Evolutionary conservation across 192 early-diverging fungal species (phyloP), one percentile per base, ranked within the genome.

Genomic region (Spizellomyces punctatus): DNA sequence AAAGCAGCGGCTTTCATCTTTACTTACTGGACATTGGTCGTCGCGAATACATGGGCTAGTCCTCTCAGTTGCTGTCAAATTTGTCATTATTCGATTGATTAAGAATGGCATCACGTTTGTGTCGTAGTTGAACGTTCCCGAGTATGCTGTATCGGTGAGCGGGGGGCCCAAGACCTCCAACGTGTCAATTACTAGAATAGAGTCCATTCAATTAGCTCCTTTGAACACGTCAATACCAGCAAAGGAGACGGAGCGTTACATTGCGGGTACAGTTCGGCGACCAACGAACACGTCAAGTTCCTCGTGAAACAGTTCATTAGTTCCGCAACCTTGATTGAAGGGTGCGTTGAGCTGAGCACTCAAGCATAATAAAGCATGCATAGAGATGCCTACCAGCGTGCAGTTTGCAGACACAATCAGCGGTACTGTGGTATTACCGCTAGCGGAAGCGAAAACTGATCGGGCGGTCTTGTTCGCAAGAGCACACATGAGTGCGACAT

Each of bases 301-400:
- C 67, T 46, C 0, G 89, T 82, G 65, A 92, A 74, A 63, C 92
- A 94, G 10, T 77, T 75, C 52, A 90, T 75, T 57, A 92, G 61
- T 27, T 80, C 68, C 0, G 64, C 42, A 48, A 83, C 58, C 74
- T 76, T 36, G 27, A 36, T 36, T 36, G 27, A 36, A 36, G 27
- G 3, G 3, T 36, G 27, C 27, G 27, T 36, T 36, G 1, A 36
- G 27, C 3, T 36, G 27, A 36, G 27, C 27, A 36, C 27, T 36
- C 3, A 3, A 46, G 19, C 14, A 68, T 9, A 47, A 2, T 1
- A 16, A 67, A 67, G 8, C 48, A 22, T 36, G 27, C 50, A 16
- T 0, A 16, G 46, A 68, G 10, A 21, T 19, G 64, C 71, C 6
- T 45, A 92, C 76, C 21, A 91, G 46, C 5, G 68, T 77, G 56